Evolutionary conservation across 2,329 filamentous ascomycete genomes (phyloP), one percentile per base, ranked within the genome.

Genomic region (Aspergillus sp.): DNA sequence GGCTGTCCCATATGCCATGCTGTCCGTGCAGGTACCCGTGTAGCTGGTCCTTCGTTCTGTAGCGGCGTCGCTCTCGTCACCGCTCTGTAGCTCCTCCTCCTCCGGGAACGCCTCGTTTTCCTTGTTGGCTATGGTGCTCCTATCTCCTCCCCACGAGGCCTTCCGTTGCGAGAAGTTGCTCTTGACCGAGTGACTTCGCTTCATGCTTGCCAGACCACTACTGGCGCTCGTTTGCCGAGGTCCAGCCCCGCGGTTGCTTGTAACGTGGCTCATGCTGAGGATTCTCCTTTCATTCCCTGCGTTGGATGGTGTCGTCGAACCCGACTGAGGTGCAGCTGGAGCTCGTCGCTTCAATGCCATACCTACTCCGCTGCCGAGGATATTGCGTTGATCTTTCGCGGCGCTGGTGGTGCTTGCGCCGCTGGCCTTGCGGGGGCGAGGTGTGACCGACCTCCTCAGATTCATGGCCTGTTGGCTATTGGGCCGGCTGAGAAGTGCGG

Each of bases 201-300:
- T 81, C 43, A 93, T 68, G 29, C 74, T 76, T 13, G 74, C 71
- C 26, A 65, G 52, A 15, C 58, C 62, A 29, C 58, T 58, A 25
- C 52, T 55, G 33, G 48, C 52, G 26, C 50, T 55, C 20, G 51
- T 44, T 17, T 59, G 47, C 39, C 58, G 44, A 38, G 61, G 49
- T 28, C 44, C 32, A 35, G 48, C 13, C 5, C 57, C 51, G 16
- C 61, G 68, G 51, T 91, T 89, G 54, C 80, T 79, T 33, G 77
- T 84, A 47, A 96, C 93, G 60, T 95, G 85, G 55, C 82, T 93
- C 22, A 96, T 74, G 31, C 86, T 94, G 37, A 93, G 74, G 49
- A 96, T 95, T 30, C 91, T 78, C 25, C 89, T 74, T 53, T 78
- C 72, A 61, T 71, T 51, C 49, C 74, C 65, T 12, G 67, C 64